Percentiles rank a stretch among this genome's conserved stretches.
These are phyloP conservation scores for Perkinsus olseni DNA, from an alignment of 169 alveolate genomes.

Conservation along the genomic window DNA sequence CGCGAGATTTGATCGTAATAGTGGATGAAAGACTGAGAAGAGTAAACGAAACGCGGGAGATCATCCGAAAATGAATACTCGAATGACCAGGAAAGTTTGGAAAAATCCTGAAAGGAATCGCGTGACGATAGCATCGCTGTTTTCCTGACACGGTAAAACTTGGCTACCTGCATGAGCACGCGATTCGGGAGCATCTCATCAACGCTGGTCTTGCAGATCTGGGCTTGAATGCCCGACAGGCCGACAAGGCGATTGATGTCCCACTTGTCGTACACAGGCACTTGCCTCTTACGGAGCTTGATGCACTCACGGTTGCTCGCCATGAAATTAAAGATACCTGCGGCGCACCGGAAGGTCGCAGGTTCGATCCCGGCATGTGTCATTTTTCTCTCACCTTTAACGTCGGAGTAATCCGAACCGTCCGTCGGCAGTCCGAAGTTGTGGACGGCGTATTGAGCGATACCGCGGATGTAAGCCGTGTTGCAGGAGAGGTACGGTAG, in stretches of 20 bases:
- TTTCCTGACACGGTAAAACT: no score
- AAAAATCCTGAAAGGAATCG: no score
- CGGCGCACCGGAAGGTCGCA: no score
- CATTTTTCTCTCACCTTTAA: no score
- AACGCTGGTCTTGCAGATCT: background rate
- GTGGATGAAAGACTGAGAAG: no score
- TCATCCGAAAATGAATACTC: no score
- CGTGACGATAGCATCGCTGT: no score
- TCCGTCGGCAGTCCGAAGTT: background rate
- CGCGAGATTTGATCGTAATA: no score
- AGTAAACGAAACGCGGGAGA: no score
- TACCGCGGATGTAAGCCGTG: conserved; percentile 20
- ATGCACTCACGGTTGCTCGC: background rate
- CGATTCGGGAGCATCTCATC: background rate
- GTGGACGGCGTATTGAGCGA: conserved; percentile 15
- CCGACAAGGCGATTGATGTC: background rate
- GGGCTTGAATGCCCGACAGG: background rate
- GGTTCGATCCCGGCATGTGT: no score
- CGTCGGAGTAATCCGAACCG: background rate
- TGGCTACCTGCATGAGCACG: background rate
- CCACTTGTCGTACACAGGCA: background rate
- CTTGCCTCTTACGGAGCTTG: background rate
- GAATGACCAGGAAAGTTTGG: no score
- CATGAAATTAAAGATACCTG: background rate
- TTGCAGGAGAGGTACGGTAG: conserved; percentile 19